Percentiles rank a stretch among this genome's conserved stretches.
Conservation (phyloP, 1,139 yeast genomes). For the Nematodospora anomalae region DNA sequence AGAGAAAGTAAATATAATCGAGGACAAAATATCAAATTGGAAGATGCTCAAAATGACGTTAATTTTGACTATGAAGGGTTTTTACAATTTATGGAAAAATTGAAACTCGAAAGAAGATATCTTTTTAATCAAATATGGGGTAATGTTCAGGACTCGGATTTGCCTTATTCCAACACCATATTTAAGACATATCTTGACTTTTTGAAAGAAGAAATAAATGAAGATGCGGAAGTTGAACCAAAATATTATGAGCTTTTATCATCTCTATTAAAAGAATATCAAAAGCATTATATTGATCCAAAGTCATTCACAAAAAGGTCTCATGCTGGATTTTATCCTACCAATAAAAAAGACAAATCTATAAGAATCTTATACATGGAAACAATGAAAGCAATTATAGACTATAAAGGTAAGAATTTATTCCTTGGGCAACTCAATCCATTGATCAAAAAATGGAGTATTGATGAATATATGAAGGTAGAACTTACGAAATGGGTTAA, state of each 20-base stretch:
- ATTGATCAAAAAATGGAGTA: slow-evolving; percentile 40
- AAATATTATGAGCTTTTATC: slow-evolving; percentile 26
- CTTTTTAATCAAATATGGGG: slow-evolving; percentile 37
- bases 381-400: slow-evolving; percentile 29
- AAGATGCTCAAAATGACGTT: slow-evolving; percentile 33
- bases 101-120: slow-evolving; percentile 27
- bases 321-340: slow-evolving; percentile 15
- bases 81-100: slow-evolving; percentile 27
- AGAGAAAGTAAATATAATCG: slow-evolving; percentile 14
- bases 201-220: slow-evolving; percentile 20
- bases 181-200: slow-evolving; percentile 27
- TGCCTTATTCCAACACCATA: slow-evolving; percentile 26
- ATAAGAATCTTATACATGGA: slow-evolving; percentile 26
- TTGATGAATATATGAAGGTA: slow-evolving; percentile 30
- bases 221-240: slow-evolving; percentile 16
- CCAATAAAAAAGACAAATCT: slow-evolving; percentile 19
- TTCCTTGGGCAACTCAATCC: slow-evolving; percentile 33
- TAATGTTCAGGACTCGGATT: slow-evolving; percentile 27
- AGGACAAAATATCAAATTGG: slow-evolving; percentile 17
- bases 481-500: slow-evolving; percentile 24
- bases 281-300: slow-evolving; percentile 15
- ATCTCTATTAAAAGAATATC: slow-evolving; percentile 23
- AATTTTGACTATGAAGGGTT: slow-evolving; percentile 44
- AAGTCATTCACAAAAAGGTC: slow-evolving; percentile 14
- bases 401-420: slow-evolving; percentile 29